Evolutionary conservation across 2,329 filamentous ascomycete genomes (phyloP).

Genomic region (Paecilomyces fulvus): DNA sequence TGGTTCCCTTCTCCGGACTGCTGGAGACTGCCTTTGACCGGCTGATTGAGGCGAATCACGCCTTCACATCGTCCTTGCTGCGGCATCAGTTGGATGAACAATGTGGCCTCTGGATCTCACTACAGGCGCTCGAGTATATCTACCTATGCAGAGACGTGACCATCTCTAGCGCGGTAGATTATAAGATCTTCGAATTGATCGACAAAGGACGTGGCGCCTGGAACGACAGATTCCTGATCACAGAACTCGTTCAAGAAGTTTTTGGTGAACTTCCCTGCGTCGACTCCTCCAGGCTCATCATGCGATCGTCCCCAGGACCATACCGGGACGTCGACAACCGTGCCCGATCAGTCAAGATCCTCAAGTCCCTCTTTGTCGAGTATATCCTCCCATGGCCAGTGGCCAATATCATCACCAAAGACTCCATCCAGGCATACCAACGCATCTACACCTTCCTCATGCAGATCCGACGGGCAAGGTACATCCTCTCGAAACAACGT

Average conservation of each 20-base stretch:
- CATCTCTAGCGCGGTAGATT: constrained; percentile 56
- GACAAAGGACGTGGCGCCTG: constrained; percentile 54
- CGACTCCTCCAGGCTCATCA: constrained; percentile 54
- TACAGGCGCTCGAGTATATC: constrained; percentile 61
- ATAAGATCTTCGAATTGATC: constrained; percentile 65
- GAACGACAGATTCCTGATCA: constrained; percentile 75
- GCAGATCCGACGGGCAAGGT: constrained; percentile 64
- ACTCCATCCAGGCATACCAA: constrained; percentile 60
- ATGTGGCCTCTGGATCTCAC: constrained; percentile 56
- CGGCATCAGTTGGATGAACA: constrained; percentile 58
- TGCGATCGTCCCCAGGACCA: constrained; percentile 40
- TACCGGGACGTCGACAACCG: constrained; percentile 39
- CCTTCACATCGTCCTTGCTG: constrained; percentile 58
- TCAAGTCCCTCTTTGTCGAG: constrained; percentile 56
- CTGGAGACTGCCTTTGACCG: constrained; percentile 62
- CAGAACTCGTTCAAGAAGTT: constrained; percentile 65
- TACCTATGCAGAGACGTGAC: constrained; percentile 72
- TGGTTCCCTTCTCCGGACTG: constrained; percentile 50
- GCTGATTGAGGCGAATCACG: constrained; percentile 72
- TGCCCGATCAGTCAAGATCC: constrained; percentile 51
- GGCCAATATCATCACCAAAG: constrained; percentile 63
- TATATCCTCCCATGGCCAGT: constrained; percentile 61
- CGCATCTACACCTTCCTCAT: constrained; percentile 66
- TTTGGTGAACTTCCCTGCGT: constrained; percentile 48
- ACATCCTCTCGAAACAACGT: constrained; percentile 51